Conservation (phyloP, 805 yeast genomes). For the Novakomyces olei region DNA sequence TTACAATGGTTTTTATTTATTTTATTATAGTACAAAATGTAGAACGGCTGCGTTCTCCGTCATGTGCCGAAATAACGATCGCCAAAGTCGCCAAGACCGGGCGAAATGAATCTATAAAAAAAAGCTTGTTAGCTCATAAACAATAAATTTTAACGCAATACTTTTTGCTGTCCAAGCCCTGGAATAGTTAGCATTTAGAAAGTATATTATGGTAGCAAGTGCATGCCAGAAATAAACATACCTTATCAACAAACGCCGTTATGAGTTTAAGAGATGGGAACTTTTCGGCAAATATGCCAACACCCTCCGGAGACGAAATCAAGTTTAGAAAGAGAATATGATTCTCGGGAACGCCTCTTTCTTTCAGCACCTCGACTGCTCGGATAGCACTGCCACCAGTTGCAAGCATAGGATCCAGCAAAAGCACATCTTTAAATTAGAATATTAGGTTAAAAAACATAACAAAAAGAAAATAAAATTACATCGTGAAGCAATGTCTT, state of each 20-base stretch:
- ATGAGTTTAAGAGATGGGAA: conserved; percentile 74
- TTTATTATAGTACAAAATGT: too few relatives aligned
- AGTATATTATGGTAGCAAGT: too few relatives aligned
- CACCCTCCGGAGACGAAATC: conserved; percentile 89
- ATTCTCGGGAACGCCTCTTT: conserved; percentile 71
- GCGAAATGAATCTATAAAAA: not conserved
- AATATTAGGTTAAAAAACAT: not conserved
- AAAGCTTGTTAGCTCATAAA: too few relatives aligned
- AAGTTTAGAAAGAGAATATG: conserved; percentile 77
- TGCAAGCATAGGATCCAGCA: conserved; percentile 93
- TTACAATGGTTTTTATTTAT: too few relatives aligned
- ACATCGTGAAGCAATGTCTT: conserved; percentile 64
- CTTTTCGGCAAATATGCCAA: conserved; percentile 47
- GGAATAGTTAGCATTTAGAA: too few relatives aligned
- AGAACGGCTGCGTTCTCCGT: too few relatives aligned
- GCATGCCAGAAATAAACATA: too few relatives aligned
- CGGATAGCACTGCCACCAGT: conserved; percentile 96
- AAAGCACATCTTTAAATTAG: conserved; percentile 40
- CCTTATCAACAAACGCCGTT: conserved; percentile 82
- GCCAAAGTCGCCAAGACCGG: conserved; percentile 4
- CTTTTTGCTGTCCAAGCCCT: too few relatives aligned
- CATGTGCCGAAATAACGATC: conserved; percentile 4
- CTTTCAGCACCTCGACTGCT: conserved; percentile 80
- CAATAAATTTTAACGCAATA: too few relatives aligned
- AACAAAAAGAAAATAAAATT: conserved; percentile 3